A percentile compares a stretch with the other conserved stretches of the same genome.
Evolutionary conservation across 192 early-diverging fungal species (phyloP).

Genomic region (Entomortierella lignicola): DNA sequence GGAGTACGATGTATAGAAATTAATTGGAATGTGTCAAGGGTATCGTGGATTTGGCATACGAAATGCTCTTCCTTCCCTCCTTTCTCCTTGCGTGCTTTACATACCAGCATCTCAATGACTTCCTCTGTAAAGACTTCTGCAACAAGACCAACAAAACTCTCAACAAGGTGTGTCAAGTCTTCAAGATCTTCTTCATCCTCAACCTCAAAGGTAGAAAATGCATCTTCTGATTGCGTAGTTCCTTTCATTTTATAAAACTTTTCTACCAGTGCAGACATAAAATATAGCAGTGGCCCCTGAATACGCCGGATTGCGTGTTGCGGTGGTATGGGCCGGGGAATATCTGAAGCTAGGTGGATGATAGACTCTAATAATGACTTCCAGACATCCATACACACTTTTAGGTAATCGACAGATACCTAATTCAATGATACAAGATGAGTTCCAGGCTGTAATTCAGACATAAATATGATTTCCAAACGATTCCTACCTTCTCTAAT

Average conservation of each 20-base stretch:
- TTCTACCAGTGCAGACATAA: conserved; percentile 45
- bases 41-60: too few species aligned
- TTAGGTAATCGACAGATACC: conserved; percentile 48
- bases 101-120: conserved; percentile 51
- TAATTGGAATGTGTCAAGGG: background rate
- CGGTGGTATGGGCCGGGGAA: conserved; percentile 30
- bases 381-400: conserved; percentile 48
- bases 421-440: background rate
- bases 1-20: background rate
- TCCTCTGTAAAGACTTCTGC: conserved; percentile 49
- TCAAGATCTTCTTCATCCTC: conserved; percentile 49
- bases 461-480: too few species aligned
- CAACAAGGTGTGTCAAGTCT: conserved; percentile 40
- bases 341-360: conserved; percentile 18
- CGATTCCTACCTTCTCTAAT: conserved; percentile 39
- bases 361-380: conserved; percentile 34
- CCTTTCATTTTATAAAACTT: conserved; percentile 55
- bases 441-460: background rate
- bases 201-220: conserved; percentile 47
- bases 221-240: conserved; percentile 41
- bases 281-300: conserved; percentile 34
- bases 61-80: too few species aligned
- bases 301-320: conserved; percentile 34
- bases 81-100: background rate
- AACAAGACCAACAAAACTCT: conserved; percentile 43